These are phyloP conservation scores for Shiraia sp. DNA, from an alignment of 2,329 filamentous ascomycete species.

Conservation along the genomic window DNA sequence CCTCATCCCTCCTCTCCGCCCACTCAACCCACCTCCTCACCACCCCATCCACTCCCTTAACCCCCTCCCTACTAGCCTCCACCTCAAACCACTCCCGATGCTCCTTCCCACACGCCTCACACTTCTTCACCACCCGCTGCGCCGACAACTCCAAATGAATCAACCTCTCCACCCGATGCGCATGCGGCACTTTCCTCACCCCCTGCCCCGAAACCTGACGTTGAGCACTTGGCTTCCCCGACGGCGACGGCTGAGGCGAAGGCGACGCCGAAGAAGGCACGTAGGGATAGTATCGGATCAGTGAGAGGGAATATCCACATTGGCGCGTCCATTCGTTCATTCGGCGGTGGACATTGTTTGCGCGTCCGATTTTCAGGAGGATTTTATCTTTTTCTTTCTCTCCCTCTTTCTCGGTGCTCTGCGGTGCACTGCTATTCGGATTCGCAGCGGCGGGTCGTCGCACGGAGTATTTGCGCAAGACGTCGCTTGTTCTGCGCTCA, in stretches of 20 bases:
- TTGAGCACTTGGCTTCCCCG: slow-evolving; percentile 26
- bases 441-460: slow-evolving; percentile 14
- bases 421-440: slow-evolving; percentile 25
- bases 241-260: slow-evolving; percentile 24
- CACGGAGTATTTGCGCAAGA: slow-evolving; percentile 39
- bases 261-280: slow-evolving; percentile 45
- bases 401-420: too few relatives aligned
- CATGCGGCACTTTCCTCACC: slow-evolving; percentile 76
- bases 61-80: slow-evolving; percentile 69
- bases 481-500: slow-evolving; percentile 36
- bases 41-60: slow-evolving; percentile 71
- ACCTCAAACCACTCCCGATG: slow-evolving; percentile 97
- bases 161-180: slow-evolving; percentile 83
- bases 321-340: slow-evolving; percentile 93
- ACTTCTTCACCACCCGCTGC: slow-evolving; percentile 64
- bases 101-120: slow-evolving; percentile 76
- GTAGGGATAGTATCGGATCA: slow-evolving; percentile 93
- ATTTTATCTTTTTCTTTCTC: slow-evolving; percentile 62
- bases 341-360: slow-evolving; percentile 83
- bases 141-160: slow-evolving; percentile 85
- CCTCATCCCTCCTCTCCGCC: slow-evolving; percentile 59
- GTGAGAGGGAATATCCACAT: slow-evolving; percentile 84
- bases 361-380: slow-evolving; percentile 67
- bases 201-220: slow-evolving; percentile 18
- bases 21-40: slow-evolving; percentile 85